phyloP scores from a whole-genome alignment of 2,329 filamentous ascomycete genomes.

The Sclerotinia minor region DNA sequence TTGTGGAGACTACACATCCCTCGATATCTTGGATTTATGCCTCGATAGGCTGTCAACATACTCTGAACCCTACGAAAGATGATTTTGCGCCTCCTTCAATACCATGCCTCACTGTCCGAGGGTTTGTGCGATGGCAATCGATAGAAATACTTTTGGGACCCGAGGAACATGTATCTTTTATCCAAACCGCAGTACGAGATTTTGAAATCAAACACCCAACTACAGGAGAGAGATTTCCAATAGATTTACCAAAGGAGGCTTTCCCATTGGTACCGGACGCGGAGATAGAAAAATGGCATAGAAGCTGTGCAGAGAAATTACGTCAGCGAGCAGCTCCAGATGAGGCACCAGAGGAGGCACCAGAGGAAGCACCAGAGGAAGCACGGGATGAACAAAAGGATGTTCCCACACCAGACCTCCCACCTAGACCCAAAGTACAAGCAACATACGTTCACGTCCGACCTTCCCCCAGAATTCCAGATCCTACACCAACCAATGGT shows the following conservation, averaged over 20 bases:
- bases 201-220: conserved; percentile 76
- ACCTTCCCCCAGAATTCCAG: conserved; percentile 24
- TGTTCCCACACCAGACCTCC: conserved; percentile 34
- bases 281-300: conserved; percentile 86
- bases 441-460: conserved; percentile 37
- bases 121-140: conserved; percentile 92
- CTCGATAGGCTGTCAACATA: conserved; percentile 86
- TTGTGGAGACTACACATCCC: conserved; percentile 69
- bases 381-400: conserved; percentile 33
- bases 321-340: conserved; percentile 55
- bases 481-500: conserved; percentile 13
- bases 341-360: conserved; percentile 24
- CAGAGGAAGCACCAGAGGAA: conserved; percentile 16
- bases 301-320: conserved; percentile 69
- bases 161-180: conserved; percentile 79
- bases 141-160: conserved; percentile 86
- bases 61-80: conserved; percentile 69
- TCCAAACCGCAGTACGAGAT: conserved; percentile 76
- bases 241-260: conserved; percentile 57
- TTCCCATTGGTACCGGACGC: conserved; percentile 73
- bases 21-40: conserved; percentile 92
- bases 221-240: conserved; percentile 67
- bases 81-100: conserved; percentile 75
- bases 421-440: conserved; percentile 38
- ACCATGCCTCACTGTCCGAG: conserved; percentile 77